Evolutionary conservation across 495 filamentous ascomycete genomes (phyloP).

Genomic region (Trichoderma asperelloides): DNA sequence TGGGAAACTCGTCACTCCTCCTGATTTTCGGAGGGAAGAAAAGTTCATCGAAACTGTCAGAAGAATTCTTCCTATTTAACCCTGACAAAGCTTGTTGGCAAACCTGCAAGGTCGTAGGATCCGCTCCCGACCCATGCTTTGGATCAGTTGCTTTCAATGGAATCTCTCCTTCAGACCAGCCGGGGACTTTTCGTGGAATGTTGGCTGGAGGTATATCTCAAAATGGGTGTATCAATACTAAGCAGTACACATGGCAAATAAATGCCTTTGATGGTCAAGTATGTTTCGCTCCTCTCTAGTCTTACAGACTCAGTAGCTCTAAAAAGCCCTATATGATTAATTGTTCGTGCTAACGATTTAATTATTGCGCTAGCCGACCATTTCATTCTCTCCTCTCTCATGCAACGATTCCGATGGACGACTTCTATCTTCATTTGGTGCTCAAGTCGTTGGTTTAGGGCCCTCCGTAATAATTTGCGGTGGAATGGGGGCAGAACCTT

Average conservation of each 20-base stretch:
- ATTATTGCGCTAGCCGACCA: slow-evolving; percentile 14
- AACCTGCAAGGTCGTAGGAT: slow-evolving; percentile 25
- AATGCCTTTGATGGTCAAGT: slow-evolving; percentile 13
- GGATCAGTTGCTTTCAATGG: slow-evolving; percentile 41
- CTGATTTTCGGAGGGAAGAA: slow-evolving; percentile 66
- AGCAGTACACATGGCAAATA: slow-evolving; percentile 46
- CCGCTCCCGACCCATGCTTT: slow-evolving; percentile 45
- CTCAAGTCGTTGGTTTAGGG: neutral
- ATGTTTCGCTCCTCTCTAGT: slow-evolving; percentile 12
- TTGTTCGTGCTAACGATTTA: neutral
- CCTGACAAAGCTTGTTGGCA: slow-evolving; percentile 35
- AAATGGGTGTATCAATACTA: slow-evolving; percentile 49
- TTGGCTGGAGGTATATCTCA: slow-evolving; percentile 57
- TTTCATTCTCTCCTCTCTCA: neutral
- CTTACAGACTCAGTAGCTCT: neutral
- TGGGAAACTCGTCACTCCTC: slow-evolving; percentile 37
- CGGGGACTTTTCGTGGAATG: slow-evolving; percentile 40
- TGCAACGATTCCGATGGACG: neutral
- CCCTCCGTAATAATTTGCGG: slow-evolving; percentile 32
- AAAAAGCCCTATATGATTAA: neutral
- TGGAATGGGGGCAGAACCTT: slow-evolving; percentile 31
- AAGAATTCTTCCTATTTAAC: slow-evolving; percentile 58
- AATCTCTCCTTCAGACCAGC: neutral
- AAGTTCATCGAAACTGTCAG: slow-evolving; percentile 43
- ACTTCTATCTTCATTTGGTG: neutral